A percentile compares a stretch with the other conserved stretches of the same genome.
phyloP scores from a whole-genome alignment of 495 filamentous ascomycete genomes.

The Chaetomium tenue region DNA sequence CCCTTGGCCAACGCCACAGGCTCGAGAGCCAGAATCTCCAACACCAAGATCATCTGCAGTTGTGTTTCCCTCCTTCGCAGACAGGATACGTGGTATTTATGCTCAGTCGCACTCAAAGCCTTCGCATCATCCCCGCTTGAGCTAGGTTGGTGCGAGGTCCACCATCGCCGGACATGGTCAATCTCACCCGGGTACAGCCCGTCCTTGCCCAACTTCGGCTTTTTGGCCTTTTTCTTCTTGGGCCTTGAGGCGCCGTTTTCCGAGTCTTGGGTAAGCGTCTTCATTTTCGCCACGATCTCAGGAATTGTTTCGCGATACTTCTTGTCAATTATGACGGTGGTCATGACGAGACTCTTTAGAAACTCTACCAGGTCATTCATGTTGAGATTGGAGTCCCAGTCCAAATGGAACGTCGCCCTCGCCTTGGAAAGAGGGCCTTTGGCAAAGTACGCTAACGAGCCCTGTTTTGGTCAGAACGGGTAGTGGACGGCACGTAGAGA shows the following conservation, averaged over 20 bases:
- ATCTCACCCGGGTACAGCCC: slow-evolving; percentile 76
- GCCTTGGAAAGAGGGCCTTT: slow-evolving; percentile 93
- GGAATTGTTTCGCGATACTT: slow-evolving; percentile 82
- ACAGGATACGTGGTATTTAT: slow-evolving; percentile 59
- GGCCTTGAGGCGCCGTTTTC: slow-evolving; percentile 54
- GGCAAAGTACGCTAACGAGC: slow-evolving; percentile 92
- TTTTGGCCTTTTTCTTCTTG: slow-evolving; percentile 63
- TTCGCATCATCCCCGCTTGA: slow-evolving; percentile 37
- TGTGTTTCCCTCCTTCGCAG: slow-evolving; percentile 77
- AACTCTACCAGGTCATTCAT: slow-evolving; percentile 63
- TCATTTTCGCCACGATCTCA: slow-evolving; percentile 61
- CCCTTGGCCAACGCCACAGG: slow-evolving; percentile 43
- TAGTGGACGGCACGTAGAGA: not conserved
- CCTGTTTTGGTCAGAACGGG: slow-evolving; percentile 49
- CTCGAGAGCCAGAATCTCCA: slow-evolving; percentile 83
- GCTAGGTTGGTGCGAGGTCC: slow-evolving; percentile 54
- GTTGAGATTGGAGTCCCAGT: slow-evolving; percentile 52
- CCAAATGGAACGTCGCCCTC: slow-evolving; percentile 68
- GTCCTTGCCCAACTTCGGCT: slow-evolving; percentile 70
- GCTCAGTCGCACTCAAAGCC: slow-evolving; percentile 43
- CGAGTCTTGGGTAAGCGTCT: slow-evolving; percentile 55
- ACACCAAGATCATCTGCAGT: slow-evolving; percentile 82
- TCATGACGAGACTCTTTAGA: slow-evolving; percentile 67
- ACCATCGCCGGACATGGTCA: slow-evolving; percentile 75
- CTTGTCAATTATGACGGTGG: slow-evolving; percentile 74